Evolutionary conservation across 371 early-diverging fungal genomes (phyloP), one percentile per base, ranked within the genome.

Genomic region (Actinomucor elegans): DNA sequence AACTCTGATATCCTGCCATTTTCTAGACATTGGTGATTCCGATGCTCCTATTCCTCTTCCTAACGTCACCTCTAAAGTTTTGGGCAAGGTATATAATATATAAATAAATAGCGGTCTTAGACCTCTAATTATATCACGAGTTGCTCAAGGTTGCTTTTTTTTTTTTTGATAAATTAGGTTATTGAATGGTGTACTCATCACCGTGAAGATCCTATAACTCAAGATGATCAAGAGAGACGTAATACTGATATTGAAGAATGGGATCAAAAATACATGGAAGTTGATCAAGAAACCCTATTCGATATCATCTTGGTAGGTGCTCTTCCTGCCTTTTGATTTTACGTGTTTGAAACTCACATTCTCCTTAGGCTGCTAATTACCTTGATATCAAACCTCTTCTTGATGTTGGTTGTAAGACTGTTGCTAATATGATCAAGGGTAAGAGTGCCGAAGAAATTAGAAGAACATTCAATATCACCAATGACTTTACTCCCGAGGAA

Each of bases 401-500:
- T 31, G 96, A 96, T 73, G 85, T 96, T 40, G 94, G 94, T 23
- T 98, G 97, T 80, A 96, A 96, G 80, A 96, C 92, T n/a, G 94
- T 97, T 46, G 98, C 98, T 52, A 96, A 96, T 69, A 93, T 96
- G 94, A 96, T 98, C 79, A 93, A 93, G 65, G 95, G 86, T 43
- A 96, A 96, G 80, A 82, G 87, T 21, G 89, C 94, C 12, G 94
- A 96, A 68, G 95, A 98, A 64, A 94, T 97, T 59, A 86, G 98
- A 56, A 88, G 88, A 61, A 85, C 85, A 51, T 98, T 98, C 80
- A 95, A 94, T 72, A 96, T 98, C 60, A 82, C 83, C 48, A 92
- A 92, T 66, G 97, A 97, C 72, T 97, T 97, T 62, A 96, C 95
- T 1, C 90, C 91, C n/a, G 98, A 96, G 76, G 97, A 98, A 71